Base-by-base conservation (phyloP, 148 eudicot species). In the Cornus florida region DNA sequence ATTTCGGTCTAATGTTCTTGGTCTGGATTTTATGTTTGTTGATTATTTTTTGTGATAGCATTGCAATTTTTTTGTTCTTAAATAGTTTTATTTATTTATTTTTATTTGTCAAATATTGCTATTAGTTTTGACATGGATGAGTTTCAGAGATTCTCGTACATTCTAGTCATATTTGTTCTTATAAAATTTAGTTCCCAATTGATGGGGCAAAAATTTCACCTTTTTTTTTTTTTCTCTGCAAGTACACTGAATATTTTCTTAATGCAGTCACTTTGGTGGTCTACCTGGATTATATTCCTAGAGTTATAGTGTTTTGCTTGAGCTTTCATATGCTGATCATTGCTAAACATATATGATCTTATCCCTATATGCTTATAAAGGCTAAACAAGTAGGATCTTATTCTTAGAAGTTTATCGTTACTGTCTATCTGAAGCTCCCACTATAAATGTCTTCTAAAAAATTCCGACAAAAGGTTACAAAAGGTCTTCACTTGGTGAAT, bases 231-330 rank as follows among this genome's bases (percentile, higher is more conserved):
- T 6, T 9, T 43, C 4, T 9, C 48, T 0, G 48, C 43, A 59
- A 19, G 48, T 74, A 10, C 69, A 43, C 48, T 64, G 57, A 66
- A 75, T 24, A 41, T 65, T 62, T 53, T 56, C 43, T 67, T 75
- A 43, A 43, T 60, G 20, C 32, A 16, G 9, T 75, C 69, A 17
- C 62, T 72, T 73, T 14, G 16, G 19, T 12, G 24, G 50, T 75
- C 31, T 60, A 2, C 62, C 22, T 74, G 67, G n/a, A 14, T 75
- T 17, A 50, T 28, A 67, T 5, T 23, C 22, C 24, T 19, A 41
- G 8, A 48, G 14, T 8, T 66, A 5, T 62, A 1, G 23, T 62
- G 19, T 19, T 20, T 62, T 62, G 7, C 66, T 62, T 4, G 19
- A 0, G 19, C 17, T 16, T 38, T 43, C 13, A 23, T 46, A 31